Percentiles rank a stretch among this genome's conserved stretches.
These are phyloP conservation scores for Cladosporium cucumerinum DNA, from an alignment of 2,329 filamentous ascomycete species.

Conservation along the genomic window DNA sequence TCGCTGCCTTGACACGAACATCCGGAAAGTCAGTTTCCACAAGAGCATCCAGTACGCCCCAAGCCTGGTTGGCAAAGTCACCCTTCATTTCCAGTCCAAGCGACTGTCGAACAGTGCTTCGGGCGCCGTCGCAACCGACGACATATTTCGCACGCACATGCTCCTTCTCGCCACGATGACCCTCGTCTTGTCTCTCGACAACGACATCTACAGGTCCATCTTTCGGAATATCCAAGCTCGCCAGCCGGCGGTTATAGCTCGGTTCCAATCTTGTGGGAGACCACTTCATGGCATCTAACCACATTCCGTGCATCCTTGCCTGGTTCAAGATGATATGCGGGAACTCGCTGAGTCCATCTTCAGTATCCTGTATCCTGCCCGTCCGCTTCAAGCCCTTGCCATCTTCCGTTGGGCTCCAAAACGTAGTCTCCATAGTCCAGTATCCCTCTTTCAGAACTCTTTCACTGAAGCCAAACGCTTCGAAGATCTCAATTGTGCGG, in stretches of 20 bases:
- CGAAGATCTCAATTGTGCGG: conserved; percentile 69
- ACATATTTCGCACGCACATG: conserved; percentile 33
- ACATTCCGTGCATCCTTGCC: conserved; percentile 61
- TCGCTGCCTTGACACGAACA: conserved; percentile 46
- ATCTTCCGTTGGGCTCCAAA: conserved; percentile 59
- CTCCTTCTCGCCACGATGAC: conserved; percentile 31
- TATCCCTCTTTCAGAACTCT: conserved; percentile 64
- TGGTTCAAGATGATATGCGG: conserved; percentile 68
- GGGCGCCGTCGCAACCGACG: conserved; percentile 37
- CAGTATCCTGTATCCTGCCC: conserved; percentile 61
- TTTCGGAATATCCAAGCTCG: conserved; percentile 25
- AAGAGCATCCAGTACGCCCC: conserved; percentile 37
- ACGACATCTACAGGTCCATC: conserved; percentile 53
- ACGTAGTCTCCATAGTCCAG: conserved; percentile 63
- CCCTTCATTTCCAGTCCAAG: conserved; percentile 36
- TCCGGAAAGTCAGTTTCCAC: conserved; percentile 43
- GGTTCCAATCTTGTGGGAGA: conserved; percentile 32
- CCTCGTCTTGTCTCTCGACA: conserved; percentile 37
- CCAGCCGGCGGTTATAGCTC: conserved; percentile 28
- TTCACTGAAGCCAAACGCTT: conserved; percentile 66
- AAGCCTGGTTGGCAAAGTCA: conserved; percentile 35
- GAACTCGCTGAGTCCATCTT: conserved; percentile 60
- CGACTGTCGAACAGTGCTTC: conserved; percentile 30
- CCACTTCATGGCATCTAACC: conserved; percentile 35
- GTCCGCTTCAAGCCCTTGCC: conserved; percentile 54